Evolutionary conservation across 352 stramenopile species (phyloP).

Genomic region (Thraustotheca clavata): DNA sequence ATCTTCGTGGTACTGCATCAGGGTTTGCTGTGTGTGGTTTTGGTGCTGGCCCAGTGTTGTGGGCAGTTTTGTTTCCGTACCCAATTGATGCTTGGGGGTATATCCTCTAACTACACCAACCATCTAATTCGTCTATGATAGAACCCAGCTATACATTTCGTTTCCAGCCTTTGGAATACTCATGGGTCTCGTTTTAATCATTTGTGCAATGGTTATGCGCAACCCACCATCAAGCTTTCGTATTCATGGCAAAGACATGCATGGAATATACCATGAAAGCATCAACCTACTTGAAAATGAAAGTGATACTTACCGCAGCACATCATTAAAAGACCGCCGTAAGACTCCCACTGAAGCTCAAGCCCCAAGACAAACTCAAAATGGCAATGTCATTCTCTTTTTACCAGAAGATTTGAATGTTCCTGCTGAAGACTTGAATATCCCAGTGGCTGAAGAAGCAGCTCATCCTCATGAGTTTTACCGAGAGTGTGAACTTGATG

Average conservation of each 20-base stretch:
- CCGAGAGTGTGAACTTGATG: neutral
- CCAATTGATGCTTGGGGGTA: slow-evolving; percentile 38
- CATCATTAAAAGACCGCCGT: slow-evolving; percentile 31
- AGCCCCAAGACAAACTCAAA: neutral
- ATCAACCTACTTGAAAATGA: neutral
- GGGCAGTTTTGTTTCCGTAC: slow-evolving; percentile 46
- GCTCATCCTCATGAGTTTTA: neutral
- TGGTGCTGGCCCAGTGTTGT: slow-evolving; percentile 43
- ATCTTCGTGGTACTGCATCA: slow-evolving; percentile 51
- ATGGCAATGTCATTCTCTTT: slow-evolving; percentile 10
- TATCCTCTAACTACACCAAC: neutral
- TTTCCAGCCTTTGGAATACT: slow-evolving; percentile 42
- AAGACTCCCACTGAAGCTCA: neutral
- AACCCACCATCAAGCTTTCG: slow-evolving; percentile 38
- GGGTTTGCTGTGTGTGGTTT: slow-evolving; percentile 54
- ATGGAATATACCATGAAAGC: slow-evolving; percentile 24
- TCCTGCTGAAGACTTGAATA: neutral
- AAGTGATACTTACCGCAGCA: slow-evolving; percentile 34
- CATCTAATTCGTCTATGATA: slow-evolving; percentile 2
- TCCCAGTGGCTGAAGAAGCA: neutral
- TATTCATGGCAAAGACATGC: slow-evolving; percentile 45
- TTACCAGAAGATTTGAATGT: neutral
- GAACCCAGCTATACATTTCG: slow-evolving; percentile 21
- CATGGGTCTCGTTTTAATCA: slow-evolving; percentile 31
- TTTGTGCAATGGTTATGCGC: slow-evolving; percentile 37